These are phyloP conservation scores for Pharnaceum exiguum DNA, from an alignment of 148 eudicot genomes.

Conservation along the genomic window DNA sequence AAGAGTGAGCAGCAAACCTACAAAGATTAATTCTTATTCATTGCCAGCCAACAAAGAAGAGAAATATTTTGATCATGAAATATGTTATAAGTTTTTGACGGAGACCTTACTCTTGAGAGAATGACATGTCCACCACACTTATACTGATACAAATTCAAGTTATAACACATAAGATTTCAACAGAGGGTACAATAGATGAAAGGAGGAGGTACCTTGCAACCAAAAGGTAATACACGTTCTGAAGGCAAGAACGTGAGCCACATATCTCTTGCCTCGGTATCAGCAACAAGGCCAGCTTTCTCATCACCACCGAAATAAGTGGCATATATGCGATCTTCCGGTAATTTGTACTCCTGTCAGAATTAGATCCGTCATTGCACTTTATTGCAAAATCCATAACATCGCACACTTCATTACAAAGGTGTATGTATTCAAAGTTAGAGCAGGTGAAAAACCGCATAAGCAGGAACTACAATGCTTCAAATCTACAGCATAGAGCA, in stretches of 20 bases:
- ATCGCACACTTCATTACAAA: no score
- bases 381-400: not conserved
- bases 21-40: no score
- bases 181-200: not conserved
- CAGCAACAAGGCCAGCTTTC: conserved; percentile 79
- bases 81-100: no score
- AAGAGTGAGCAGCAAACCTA: no score
- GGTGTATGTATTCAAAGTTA: not conserved
- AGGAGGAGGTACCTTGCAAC: conserved; percentile 64
- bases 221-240: conserved; percentile 83
- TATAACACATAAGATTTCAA: not conserved
- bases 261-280: conserved; percentile 69
- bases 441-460: not conserved
- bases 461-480: no score
- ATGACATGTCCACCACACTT: no score
- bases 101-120: no score
- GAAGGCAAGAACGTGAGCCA: conserved; percentile 86
- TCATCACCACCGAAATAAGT: conserved; percentile 98
- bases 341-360: conserved; percentile 67
- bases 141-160: no score
- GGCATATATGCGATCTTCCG: conserved; percentile 71
- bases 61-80: no score
- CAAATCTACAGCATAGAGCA: no score
- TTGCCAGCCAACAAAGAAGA: no score
- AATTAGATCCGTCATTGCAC: not conserved